Evolutionary conservation across 305 asterid species (phyloP).

Genomic region (Fraxinus ornus): DNA sequence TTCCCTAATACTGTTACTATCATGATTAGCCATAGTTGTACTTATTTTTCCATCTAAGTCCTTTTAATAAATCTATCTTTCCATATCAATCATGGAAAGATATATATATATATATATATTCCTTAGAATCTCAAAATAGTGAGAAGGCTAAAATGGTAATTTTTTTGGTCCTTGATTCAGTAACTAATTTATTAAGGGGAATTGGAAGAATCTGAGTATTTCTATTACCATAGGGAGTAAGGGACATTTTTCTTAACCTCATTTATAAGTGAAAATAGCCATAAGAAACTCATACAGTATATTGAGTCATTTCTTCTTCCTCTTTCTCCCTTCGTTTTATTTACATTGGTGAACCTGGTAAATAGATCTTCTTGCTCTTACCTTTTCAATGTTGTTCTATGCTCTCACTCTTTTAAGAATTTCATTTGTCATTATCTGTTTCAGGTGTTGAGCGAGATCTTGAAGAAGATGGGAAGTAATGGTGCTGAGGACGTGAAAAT

Average conservation of each 20-base stretch:
- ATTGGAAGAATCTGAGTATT: background rate
- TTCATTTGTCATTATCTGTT: conserved; percentile 17
- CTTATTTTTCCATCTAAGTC: background rate
- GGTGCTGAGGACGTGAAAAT: conserved; percentile 41
- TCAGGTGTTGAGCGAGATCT: conserved; percentile 34
- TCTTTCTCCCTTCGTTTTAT: background rate
- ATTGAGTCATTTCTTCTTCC: background rate
- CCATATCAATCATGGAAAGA: background rate
- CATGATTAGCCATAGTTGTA: background rate
- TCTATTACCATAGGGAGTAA: background rate
- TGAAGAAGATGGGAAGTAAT: conserved; percentile 60
- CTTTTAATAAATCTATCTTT: background rate
- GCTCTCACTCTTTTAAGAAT: conserved; percentile 9
- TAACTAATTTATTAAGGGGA: background rate
- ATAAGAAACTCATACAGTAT: background rate
- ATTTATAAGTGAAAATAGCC: background rate
- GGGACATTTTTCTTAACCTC: background rate
- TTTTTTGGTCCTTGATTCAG: background rate
- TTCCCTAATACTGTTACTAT: background rate
- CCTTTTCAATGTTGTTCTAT: conserved; percentile 5
- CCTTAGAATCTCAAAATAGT: background rate
- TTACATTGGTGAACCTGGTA: background rate
- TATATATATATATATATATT: background rate
- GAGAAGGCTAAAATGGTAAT: background rate
- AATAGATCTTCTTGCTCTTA: conserved; percentile 3